A percentile compares a stretch with the other conserved stretches of the same genome.
These are phyloP conservation scores for Penicillium glabrum DNA, from an alignment of 2,329 filamentous ascomycete species.

Conservation along the genomic window DNA sequence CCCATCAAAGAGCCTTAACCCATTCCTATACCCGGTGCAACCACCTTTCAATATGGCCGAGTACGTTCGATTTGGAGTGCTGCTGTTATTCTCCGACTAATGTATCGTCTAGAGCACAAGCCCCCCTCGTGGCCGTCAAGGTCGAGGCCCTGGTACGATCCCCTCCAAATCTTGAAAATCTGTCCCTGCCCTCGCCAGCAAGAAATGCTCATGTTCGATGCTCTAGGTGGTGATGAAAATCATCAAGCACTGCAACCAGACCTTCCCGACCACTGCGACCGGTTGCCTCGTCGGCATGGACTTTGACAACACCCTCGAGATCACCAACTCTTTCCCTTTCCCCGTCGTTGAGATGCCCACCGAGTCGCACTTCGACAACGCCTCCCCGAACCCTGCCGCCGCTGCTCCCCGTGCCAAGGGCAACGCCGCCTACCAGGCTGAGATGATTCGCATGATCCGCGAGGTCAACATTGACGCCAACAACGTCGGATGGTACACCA, in stretches of 20 bases:
- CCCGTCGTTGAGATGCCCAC: conserved; percentile 73
- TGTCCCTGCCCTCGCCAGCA: conserved; percentile 24
- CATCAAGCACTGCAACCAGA: conserved; percentile 87
- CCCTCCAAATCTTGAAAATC: conserved; percentile 32
- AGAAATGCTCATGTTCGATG: conserved; percentile 27
- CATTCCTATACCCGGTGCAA: conserved; percentile 14
- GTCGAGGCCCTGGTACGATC: conserved; percentile 84
- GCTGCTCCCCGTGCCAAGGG: conserved; percentile 90
- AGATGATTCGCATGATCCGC: conserved; percentile 95
- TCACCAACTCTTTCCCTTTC: conserved; percentile 96
- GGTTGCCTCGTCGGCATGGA: conserved; percentile 95
- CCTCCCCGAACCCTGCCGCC: conserved; percentile 72
- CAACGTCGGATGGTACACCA: conserved; percentile 98
- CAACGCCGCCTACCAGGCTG: conserved; percentile 83
- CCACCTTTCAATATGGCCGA: conserved; percentile 26
- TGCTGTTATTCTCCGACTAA: conserved; percentile 14
- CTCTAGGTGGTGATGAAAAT: conserved; percentile 91
- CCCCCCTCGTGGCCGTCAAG: conserved; percentile 81
- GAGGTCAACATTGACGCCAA: conserved; percentile 99
- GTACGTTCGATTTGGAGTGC: conserved; percentile 9
- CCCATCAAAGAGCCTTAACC: conserved; percentile 19
- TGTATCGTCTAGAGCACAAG: conserved; percentile 56
- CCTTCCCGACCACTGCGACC: conserved; percentile 85
- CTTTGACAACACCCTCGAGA: conserved; percentile 72
- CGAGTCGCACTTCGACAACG: conserved; percentile 69